Base-by-base conservation (phyloP, 2,329 filamentous ascomycete genomes). In the Epichloe festucae region DNA sequence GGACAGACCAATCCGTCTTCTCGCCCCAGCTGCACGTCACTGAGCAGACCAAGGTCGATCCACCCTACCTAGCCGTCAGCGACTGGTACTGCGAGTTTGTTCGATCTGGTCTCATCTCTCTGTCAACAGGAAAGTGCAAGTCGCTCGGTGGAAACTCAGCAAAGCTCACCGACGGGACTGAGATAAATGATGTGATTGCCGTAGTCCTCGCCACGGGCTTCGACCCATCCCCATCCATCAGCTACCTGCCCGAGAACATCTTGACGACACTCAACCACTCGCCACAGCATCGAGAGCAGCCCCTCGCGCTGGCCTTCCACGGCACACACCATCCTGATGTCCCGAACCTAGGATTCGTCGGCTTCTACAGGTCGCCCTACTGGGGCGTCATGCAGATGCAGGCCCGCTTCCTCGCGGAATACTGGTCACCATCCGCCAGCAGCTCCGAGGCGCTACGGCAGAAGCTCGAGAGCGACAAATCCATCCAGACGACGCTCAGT, bases 321-420 rank as follows among this genome's bases (percentile, higher is more conserved):
- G 79, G 78, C 1, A 82, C 82, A 0, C 71, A 82, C 51, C 78
- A 83, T 53, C 74, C 76, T 0, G 68, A 72, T 0, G 65, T 89
- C 0, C 76, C 82, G 0, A 77, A 77, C 5, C 68, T 93, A 0
- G 87, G 85, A 0, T 90, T 93, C 59, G 82, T 93, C 1, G 88
- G 88, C 0, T 89, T 89, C 66, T 94, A 94, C 62, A 78, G 88
- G 54, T 85, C 85, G 0, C 87, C 87, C 0, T 93, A 88, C 63
- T 94, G 88, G 88, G 85, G 85, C 1, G 81, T 89, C 0, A 89
- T 91, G 76, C 87, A 93, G 64, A 87, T 89, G 84, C 88, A 94
- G 66, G 83, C 87, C 3, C 77, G 84, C 1, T 76, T 86, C 55
- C 69, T 90, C 5, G 74, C 82, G 0, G 65, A 75, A 12, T 63